These are phyloP conservation scores for Yamadazyma olivae DNA, from an alignment of 805 yeast genomes.

Conservation along the genomic window DNA sequence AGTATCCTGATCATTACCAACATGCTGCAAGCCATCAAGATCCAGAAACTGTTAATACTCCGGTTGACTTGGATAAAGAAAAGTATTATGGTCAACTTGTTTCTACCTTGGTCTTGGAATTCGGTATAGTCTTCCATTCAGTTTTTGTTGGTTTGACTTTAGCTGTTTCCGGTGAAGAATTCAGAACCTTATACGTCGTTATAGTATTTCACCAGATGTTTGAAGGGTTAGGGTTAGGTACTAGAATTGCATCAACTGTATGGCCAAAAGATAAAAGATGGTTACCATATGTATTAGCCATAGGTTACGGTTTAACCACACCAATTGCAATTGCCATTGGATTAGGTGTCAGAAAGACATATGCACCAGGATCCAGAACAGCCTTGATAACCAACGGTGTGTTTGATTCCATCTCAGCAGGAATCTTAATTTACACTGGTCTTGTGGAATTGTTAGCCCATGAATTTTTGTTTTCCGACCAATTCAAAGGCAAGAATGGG, in stretches of 20 bases:
- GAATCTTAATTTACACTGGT: constrained; percentile 75
- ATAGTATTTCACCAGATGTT: constrained; percentile 73
- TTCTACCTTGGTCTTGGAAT: constrained; percentile 53
- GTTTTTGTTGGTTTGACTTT: constrained; percentile 76
- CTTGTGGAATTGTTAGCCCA: constrained; percentile 77
- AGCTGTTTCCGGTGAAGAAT: constrained; percentile 77
- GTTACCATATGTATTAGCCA: constrained; percentile 60
- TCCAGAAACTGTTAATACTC: constrained; percentile 38
- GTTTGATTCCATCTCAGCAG: constrained; percentile 74
- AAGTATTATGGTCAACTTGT: constrained; percentile 55
- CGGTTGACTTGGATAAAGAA: constrained; percentile 38
- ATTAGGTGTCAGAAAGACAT: constrained; percentile 64
- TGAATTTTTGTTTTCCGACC: constrained; percentile 62
- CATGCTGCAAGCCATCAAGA: constrained; percentile 47
- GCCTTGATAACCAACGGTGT: constrained; percentile 68
- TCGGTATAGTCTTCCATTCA: constrained; percentile 81
- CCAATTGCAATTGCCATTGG: constrained; percentile 81
- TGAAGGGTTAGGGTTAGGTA: constrained; percentile 84
- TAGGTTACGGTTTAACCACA: constrained; percentile 53
- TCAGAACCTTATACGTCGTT: constrained; percentile 69
- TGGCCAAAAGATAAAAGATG: constrained; percentile 37
- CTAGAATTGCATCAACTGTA: constrained; percentile 47
- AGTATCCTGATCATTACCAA: constrained; percentile 38
- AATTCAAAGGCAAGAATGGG: constrained; percentile 60
- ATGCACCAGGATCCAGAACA: constrained; percentile 54